A percentile compares a stretch with the other conserved stretches of the same genome.
Evolutionary conservation across 441 rosid genomes (phyloP).

Genomic region (Adansonia rubrostipa): DNA sequence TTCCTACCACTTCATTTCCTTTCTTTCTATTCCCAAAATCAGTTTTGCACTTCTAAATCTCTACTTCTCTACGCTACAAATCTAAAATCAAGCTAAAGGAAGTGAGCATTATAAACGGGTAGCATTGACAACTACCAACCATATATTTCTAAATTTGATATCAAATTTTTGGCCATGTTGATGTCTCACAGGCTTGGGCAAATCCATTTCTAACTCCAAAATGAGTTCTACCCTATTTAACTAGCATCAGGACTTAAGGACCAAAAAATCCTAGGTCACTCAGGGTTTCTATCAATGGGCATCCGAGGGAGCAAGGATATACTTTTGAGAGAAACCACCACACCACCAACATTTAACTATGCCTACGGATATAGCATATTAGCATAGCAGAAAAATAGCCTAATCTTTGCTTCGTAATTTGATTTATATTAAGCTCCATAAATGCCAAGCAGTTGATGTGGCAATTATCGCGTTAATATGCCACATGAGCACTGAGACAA

Average conservation of each 20-base stretch:
- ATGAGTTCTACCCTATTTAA: background rate
- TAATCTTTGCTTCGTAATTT: background rate
- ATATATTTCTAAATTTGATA: background rate
- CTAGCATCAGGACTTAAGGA: background rate
- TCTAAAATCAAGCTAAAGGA: no score
- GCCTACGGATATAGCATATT: background rate
- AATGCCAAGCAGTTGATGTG: background rate
- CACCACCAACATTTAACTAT: background rate
- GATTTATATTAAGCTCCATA: constrained; percentile 15
- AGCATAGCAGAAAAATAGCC: background rate
- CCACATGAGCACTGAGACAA: background rate
- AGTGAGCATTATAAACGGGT: no score
- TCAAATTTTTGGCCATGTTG: background rate
- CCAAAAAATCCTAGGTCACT: background rate
- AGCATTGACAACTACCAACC: background rate
- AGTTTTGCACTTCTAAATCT: no score
- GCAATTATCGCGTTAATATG: background rate
- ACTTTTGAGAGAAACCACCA: constrained; percentile 5
- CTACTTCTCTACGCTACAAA: no score
- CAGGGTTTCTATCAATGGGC: constrained; percentile 11
- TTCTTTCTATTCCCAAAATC: no score
- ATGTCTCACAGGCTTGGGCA: background rate
- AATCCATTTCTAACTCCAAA: background rate
- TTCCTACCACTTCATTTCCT: no score
- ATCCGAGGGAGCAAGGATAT: constrained; percentile 16